These are phyloP conservation scores for Nicotiana knightiana DNA, from an alignment of 257 asterid species.

Conservation along the genomic window DNA sequence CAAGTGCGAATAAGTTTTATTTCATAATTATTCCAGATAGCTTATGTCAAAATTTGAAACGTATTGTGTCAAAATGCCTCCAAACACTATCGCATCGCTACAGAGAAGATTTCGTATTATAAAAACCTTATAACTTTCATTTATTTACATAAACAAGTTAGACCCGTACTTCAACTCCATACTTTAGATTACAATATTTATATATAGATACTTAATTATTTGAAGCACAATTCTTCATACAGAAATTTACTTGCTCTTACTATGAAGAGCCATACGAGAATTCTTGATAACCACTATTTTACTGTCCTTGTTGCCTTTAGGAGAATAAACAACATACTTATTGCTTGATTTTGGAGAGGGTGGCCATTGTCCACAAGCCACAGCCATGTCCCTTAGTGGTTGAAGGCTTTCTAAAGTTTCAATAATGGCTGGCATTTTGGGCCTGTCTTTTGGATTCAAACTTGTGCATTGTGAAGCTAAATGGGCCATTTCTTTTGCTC, in stretches of 20 bases:
- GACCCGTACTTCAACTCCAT: not conserved
- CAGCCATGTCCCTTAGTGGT: slow-evolving; percentile 64
- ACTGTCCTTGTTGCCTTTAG: not conserved
- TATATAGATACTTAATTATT: not conserved
- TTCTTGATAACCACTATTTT: slow-evolving; percentile 8
- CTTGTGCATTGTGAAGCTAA: slow-evolving; percentile 71
- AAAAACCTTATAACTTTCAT: not conserved
- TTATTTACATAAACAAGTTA: not conserved
- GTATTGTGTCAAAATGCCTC: not conserved
- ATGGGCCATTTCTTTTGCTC: slow-evolving; percentile 68
- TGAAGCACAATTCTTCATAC: not conserved
- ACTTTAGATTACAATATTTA: not conserved
- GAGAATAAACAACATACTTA: slow-evolving; percentile 22
- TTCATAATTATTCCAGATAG: not conserved
- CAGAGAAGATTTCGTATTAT: not conserved
- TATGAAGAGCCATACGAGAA: not conserved
- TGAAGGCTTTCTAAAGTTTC: slow-evolving; percentile 66
- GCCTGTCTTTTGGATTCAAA: slow-evolving; percentile 76
- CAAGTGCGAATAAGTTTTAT: too few species aligned
- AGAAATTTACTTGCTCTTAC: not conserved
- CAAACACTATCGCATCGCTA: not conserved
- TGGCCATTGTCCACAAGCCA: slow-evolving; percentile 67
- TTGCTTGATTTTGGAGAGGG: slow-evolving; percentile 33
- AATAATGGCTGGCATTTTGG: slow-evolving; percentile 77
- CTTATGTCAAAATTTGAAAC: not conserved